Base-by-base conservation (phyloP, 768 basidiomycete species). In the Mycena rosella region DNA sequence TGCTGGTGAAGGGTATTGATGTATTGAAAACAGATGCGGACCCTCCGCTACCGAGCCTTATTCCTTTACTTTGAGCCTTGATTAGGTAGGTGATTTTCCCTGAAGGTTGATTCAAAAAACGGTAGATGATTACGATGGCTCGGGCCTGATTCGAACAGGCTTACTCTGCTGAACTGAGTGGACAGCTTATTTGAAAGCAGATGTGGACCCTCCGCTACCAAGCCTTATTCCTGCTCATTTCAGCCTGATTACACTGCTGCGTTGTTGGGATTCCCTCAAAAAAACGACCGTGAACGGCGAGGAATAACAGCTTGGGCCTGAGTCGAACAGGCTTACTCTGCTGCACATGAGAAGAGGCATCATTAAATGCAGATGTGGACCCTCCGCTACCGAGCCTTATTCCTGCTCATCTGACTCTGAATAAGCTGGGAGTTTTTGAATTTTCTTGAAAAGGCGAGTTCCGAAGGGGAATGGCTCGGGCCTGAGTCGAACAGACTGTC, bases 401-500 rank as follows among this genome's bases (percentile, higher is more conserved):
- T 30, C n/a, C 14, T 18, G 32, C 13, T 34, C 32, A 13, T 13
- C 13, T 34, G 13, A 5, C 4, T 10, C 38, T 40, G 4, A 7
- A 40, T 4, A 7, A 40, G 10, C 17, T 11, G 38, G 38, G 10
- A 18, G 4, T 36, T 22, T 29, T 42, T 15, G 6, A 44, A n/a
- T 11, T 22, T 15, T 10, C 22, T 42, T 40, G 38, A 14, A 44
- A 44, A 44, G 5, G 17, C 13, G n/a, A n/a, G n/a, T n/a, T n/a
- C n/a, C 32, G 13, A n/a, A n/a, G 18, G 20, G 5, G 6, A 22
- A 40, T 36, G 36, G 54, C 34, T 57, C 26, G 30, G 49, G 52
- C 60, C 52, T 30, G 60, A 61, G 60, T 62, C 30, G 60, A 62
- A 62, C 51, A 53, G 45, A 51, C 30, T 15, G n/a, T 8, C 10